Evolutionary conservation across 441 rosid genomes (phyloP).

Genomic region (Erodium moschatum): DNA sequence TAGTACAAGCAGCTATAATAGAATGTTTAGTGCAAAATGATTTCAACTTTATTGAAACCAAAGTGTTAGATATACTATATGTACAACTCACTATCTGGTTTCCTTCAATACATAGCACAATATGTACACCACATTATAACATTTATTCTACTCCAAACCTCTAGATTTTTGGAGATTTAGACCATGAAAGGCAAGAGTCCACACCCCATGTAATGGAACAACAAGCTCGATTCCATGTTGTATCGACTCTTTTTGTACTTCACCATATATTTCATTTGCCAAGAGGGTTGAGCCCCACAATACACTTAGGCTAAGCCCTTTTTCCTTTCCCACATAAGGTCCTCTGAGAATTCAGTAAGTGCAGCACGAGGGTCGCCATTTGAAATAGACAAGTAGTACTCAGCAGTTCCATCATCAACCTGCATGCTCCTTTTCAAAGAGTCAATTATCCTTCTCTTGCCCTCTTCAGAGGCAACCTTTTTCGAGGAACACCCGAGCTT

Average conservation of each 20-base stretch:
- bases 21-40: too few relatives aligned
- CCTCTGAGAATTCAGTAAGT: conserved; percentile 51
- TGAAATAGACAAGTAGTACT: conserved; percentile 66
- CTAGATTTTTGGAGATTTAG: not conserved
- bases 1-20: too few relatives aligned
- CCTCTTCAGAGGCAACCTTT: conserved; percentile 34
- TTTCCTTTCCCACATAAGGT: conserved; percentile 67
- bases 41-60: not conserved
- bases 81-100: not conserved
- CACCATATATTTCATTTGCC: not conserved
- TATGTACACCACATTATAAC: not conserved
- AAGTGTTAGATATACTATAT: not conserved
- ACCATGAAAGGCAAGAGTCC: not conserved
- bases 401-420: conserved; percentile 77
- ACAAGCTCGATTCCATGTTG: not conserved
- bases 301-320: conserved; percentile 28
- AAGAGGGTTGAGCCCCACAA: not conserved
- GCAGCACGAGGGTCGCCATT: conserved; percentile 76
- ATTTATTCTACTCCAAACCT: not conserved
- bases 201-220: not conserved
- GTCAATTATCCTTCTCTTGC: conserved; percentile 53
- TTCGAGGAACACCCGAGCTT: conserved; percentile 27
- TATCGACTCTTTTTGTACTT: not conserved
- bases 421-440: conserved; percentile 80
- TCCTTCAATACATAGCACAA: not conserved